A percentile compares a stretch with the other conserved stretches of the same genome.
Evolutionary conservation across 2,329 filamentous ascomycete species (phyloP).

Genomic region (Laburnicola sp.): DNA sequence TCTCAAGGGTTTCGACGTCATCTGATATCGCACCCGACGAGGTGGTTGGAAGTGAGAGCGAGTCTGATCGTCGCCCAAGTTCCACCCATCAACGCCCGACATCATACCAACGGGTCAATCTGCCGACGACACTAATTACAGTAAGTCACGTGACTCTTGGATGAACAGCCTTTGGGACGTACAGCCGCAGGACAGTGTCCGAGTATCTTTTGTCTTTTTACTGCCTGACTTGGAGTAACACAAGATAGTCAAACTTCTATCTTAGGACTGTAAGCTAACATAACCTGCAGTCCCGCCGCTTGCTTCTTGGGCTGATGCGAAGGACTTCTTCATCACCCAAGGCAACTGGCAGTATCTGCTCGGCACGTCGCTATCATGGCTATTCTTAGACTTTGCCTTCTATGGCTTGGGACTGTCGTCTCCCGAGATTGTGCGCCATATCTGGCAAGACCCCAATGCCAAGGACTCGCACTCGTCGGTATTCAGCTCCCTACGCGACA

Average conservation of each 20-base stretch:
- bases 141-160: not conserved
- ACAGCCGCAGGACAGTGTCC: no score
- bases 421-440: constrained; percentile 40
- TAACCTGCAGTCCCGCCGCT: constrained; percentile 38
- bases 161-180: no score
- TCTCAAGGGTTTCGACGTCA: constrained; percentile 23
- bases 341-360: constrained; percentile 44
- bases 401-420: constrained; percentile 43
- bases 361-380: constrained; percentile 43
- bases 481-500: constrained; percentile 29
- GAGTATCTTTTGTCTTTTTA: no score
- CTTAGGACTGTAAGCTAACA: not conserved
- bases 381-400: constrained; percentile 44
- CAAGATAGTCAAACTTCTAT: no score
- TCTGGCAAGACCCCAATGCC: constrained; percentile 29
- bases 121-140: constrained; percentile 50
- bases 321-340: constrained; percentile 39
- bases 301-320: constrained; percentile 37
- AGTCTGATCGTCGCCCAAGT: constrained; percentile 23
- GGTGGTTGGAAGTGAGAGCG: constrained; percentile 30
- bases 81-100: constrained; percentile 12
- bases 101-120: constrained; percentile 8
- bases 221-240: no score
- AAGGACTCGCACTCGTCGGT: constrained; percentile 21
- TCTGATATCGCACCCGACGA: constrained; percentile 35